Base-by-base conservation (phyloP, 2,329 filamentous ascomycete genomes). In the Sarocladium strictum region DNA sequence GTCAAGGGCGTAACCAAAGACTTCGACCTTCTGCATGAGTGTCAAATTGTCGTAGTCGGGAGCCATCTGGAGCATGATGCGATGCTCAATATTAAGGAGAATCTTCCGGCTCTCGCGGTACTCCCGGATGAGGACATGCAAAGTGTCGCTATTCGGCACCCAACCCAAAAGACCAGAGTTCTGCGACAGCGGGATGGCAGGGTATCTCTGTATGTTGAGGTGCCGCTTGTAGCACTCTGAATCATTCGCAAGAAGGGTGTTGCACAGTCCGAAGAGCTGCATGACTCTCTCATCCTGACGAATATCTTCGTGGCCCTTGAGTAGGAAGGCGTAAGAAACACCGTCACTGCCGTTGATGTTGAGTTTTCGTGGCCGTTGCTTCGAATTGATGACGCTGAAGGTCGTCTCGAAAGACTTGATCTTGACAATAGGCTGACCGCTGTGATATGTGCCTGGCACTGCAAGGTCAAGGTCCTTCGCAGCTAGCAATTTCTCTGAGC, bases 231-330 rank as follows among this genome's bases (percentile, higher is more conserved):
- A 95, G 63, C 88, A 94, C 72, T 99, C 95, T 3, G 90, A 90
- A 67, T 99, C 95, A 65, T 93, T 93, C 45, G 89, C 81, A 40
- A 99, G 82, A 1, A 99, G 81, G 0, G 95, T 99, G 69, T 99
- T 99, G 74, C 93, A 94, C 14, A 99, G 82, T 38, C 94, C 94
- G 66, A 99, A 99, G 33, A 99, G 81, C 72, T 99, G 94, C 95
- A 99, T 99, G 62, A 99, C 94, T 72, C 95, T 87, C 72, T 99
- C 94, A 66, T 99, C 94, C 71, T 99, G 94, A 57, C 94, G 87
- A 60, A 99, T 97, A 76, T 99, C 94, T 73, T 99, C 94, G 65
- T 99, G 95, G n/a, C 94, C 94, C 76, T 99, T 99, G 63, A 99
- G 83, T 56, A 90, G 73, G 74, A 96, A 97, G 51, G 90, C 87